Conservation (phyloP, 1,139 yeast genomes). For the Yamadazyma mexicana region DNA sequence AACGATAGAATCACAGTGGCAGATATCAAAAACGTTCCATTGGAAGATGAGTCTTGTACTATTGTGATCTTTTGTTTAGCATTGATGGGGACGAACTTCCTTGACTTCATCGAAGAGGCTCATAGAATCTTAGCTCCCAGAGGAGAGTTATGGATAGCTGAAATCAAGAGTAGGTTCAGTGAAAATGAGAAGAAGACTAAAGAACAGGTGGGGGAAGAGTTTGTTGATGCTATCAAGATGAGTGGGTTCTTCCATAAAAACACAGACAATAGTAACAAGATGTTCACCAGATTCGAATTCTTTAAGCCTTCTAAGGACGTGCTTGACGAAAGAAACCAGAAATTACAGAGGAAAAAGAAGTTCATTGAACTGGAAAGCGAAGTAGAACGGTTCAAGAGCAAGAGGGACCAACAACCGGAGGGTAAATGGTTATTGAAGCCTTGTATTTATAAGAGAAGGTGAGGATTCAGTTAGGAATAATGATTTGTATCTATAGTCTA, state of each 20-base stretch:
- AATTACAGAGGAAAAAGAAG: conserved; percentile 62
- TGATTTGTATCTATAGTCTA: neutral
- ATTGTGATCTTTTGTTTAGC: conserved; percentile 91
- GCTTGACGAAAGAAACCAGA: conserved; percentile 62
- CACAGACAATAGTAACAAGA: conserved; percentile 85
- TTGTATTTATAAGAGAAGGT: conserved; percentile 60
- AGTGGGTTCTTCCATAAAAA: conserved; percentile 85
- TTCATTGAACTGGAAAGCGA: conserved; percentile 71
- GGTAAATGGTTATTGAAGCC: conserved; percentile 93
- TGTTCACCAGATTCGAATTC: conserved; percentile 94
- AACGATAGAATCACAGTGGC: conserved; percentile 93
- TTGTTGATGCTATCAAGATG: conserved; percentile 72
- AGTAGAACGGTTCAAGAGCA: conserved; percentile 55
- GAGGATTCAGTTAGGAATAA: neutral
- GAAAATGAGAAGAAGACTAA: conserved; percentile 40
- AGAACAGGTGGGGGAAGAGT: conserved; percentile 61
- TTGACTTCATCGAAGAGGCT: conserved; percentile 90
- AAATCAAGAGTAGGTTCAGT: conserved; percentile 86
- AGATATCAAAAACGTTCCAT: conserved; percentile 87
- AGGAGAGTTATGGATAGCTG: conserved; percentile 97
- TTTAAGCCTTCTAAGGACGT: conserved; percentile 81
- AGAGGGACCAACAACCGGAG: conserved; percentile 62
- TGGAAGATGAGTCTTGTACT: conserved; percentile 73
- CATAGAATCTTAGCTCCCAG: conserved; percentile 81
- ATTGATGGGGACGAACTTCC: conserved; percentile 94